Percentiles rank a stretch among this genome's conserved stretches.
Conservation (phyloP, 768 basidiomycete species). For the Xerocomellus intermedius region DNA sequence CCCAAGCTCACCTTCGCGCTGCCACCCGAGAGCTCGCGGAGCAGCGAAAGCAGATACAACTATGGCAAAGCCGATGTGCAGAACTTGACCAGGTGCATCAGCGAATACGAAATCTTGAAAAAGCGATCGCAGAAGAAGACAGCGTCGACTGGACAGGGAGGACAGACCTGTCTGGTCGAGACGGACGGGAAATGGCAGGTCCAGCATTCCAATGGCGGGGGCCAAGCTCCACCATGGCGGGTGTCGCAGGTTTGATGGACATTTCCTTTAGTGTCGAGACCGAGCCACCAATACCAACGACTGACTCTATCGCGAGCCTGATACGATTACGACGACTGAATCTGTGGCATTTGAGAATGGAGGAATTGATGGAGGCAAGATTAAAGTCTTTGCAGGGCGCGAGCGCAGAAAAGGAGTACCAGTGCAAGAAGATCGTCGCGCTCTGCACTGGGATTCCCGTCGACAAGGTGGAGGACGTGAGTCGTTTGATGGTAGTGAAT, state of each 20-base stretch:
- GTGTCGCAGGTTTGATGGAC: conserved; percentile 63
- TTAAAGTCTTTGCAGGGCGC: conserved; percentile 71
- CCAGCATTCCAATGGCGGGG: conserved; percentile 75
- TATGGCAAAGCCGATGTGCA: conserved; percentile 68
- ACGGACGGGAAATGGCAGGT: conserved; percentile 34
- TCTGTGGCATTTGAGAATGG: conserved; percentile 80
- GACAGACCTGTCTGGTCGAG: conserved; percentile 41
- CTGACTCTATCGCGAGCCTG: conserved; percentile 57
- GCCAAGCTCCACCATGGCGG: conserved; percentile 61
- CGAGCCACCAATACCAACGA: conserved; percentile 68
- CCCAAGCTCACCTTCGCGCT: conserved; percentile 81
- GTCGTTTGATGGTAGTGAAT: conserved; percentile 32
- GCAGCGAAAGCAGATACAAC: conserved; percentile 80
- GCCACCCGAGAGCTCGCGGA: conserved; percentile 90
- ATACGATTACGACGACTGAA: conserved; percentile 73
- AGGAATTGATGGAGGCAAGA: conserved; percentile 68
- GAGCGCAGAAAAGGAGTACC: conserved; percentile 85
- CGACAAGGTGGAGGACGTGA: conserved; percentile 88
- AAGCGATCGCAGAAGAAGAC: conserved; percentile 75
- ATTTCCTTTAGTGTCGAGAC: conserved; percentile 61
- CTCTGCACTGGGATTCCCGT: conserved; percentile 83
- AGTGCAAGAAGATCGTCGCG: conserved; percentile 89
- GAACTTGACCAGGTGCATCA: conserved; percentile 83
- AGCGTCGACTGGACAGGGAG: conserved; percentile 89
- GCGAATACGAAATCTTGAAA: conserved; percentile 80